Evolutionary conservation across 148 eudicot species (phyloP).

Genomic region (Amaranthus palmeri): DNA sequence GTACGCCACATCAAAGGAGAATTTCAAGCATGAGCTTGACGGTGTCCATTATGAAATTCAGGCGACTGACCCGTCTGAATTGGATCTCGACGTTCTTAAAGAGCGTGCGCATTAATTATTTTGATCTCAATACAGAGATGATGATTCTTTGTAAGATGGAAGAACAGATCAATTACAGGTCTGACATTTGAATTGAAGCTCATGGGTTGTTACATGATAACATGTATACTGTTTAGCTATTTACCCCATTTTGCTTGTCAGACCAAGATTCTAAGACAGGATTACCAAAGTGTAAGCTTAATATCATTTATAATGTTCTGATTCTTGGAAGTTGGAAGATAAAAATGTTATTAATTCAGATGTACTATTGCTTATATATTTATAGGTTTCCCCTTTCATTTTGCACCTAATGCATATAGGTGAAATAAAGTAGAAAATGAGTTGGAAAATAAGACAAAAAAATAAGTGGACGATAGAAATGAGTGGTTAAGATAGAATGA

Average conservation of each 20-base stretch:
- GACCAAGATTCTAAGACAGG: neutral
- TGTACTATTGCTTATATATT: neutral
- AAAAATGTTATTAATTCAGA: neutral
- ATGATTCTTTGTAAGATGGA: neutral
- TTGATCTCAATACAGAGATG: neutral
- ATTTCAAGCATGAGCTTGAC: constrained; percentile 56
- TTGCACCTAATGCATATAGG: no score
- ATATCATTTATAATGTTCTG: constrained; percentile 2
- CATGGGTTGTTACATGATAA: constrained; percentile 5
- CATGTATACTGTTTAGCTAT: constrained; percentile 9
- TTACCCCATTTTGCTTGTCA: constrained; percentile 12
- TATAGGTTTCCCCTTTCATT: neutral
- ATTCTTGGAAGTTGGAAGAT: neutral
- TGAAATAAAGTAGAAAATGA: no score
- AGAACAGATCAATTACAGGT: constrained; percentile 8
- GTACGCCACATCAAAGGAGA: constrained; percentile 62
- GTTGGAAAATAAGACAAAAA: no score
- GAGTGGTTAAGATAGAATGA: no score
- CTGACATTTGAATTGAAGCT: constrained; percentile 12
- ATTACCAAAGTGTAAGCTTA: constrained; percentile 3
- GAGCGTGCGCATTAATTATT: constrained; percentile 44
- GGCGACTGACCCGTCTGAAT: constrained; percentile 76
- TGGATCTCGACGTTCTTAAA: constrained; percentile 69
- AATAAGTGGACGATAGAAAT: no score
- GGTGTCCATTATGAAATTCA: constrained; percentile 81